Base-by-base conservation (phyloP, 2,329 filamentous ascomycete genomes). In the Xylariaceae sp. region DNA sequence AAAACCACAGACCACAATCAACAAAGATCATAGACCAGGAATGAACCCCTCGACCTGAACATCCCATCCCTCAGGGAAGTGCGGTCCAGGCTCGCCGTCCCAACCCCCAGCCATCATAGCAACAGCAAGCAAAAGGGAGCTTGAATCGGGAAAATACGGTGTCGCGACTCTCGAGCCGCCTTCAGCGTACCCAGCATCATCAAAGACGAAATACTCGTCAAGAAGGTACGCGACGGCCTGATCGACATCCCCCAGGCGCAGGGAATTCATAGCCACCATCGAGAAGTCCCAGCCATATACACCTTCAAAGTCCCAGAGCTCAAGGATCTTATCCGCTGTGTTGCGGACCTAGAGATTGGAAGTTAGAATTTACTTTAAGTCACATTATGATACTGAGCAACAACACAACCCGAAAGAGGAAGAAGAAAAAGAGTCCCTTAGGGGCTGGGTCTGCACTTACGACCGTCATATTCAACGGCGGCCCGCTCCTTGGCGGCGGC, bases 91-190 rank as follows among this genome's bases (percentile, higher is more conserved):
- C 37, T 56, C 58, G 2, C 68, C 73, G 54, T 79, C 75, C 77
- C 77, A 80, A 0, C 74, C 77, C 2, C 74, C 75, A 10, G 74
- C 72, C 71, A 80, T 73, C 75, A 80, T 78, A 2, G 73, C 77
- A 46, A 76, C 64, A 0, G 74, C 75, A 23, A 77, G 56, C 54
- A 81, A 52, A 47, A 81, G 62, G 2, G 68, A 68, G 2, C 72
- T 68, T 27, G 70, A 67, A 17, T 70, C 71, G 0, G 77, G 77
- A 46, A 81, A 78, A 58, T 81, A 81, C 8, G 77, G 78, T 22
- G 77, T 80, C 1, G 76, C 68, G 7, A 79, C 77, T 34, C 72
- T 66, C 4, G 67, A 64, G 1, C 75, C 75, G 5, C 77, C 77
- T 4, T 75, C 61, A 0, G 75, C 71, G 58, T 79, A 78, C 1